A percentile compares a stretch with the other conserved stretches of the same genome.
Evolutionary conservation across 2,329 filamentous ascomycete genomes (phyloP).

Genomic region (Talaromyces pinophilus): DNA sequence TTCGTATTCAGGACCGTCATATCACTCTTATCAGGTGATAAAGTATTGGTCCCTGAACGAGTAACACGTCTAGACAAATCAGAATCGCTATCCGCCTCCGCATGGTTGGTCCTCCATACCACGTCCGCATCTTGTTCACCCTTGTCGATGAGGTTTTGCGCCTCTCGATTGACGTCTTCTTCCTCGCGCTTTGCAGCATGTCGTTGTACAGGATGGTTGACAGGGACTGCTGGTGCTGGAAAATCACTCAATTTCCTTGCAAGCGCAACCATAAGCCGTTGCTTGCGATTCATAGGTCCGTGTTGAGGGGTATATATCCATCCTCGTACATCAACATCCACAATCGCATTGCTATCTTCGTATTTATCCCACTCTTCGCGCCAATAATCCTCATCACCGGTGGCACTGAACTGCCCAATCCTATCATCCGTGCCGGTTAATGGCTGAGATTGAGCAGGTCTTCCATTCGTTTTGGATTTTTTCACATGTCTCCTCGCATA

Average conservation of each 20-base stretch:
- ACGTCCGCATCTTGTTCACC: constrained; percentile 71
- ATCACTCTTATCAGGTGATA: constrained; percentile 71
- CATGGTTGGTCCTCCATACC: constrained; percentile 64
- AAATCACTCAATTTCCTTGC: constrained; percentile 87
- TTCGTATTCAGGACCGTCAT: constrained; percentile 78
- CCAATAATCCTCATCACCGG: constrained; percentile 72
- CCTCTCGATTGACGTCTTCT: constrained; percentile 71
- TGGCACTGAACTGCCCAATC: constrained; percentile 47
- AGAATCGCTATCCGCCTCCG: constrained; percentile 29
- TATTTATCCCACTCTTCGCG: constrained; percentile 74
- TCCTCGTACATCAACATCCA: constrained; percentile 91
- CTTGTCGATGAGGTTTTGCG: constrained; percentile 70
- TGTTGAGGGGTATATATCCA: constrained; percentile 90
- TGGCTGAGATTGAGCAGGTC: constrained; percentile 30
- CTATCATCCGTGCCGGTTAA: constrained; percentile 34
- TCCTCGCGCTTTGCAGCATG: constrained; percentile 58
- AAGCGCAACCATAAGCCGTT: constrained; percentile 81
- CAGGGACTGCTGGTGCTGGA: constrained; percentile 26
- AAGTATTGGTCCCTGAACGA: constrained; percentile 50
- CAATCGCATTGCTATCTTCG: constrained; percentile 79
- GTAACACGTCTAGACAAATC: constrained; percentile 34
- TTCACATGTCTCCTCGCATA: constrained; percentile 76
- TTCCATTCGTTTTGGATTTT: constrained; percentile 44
- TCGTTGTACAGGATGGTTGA: constrained; percentile 39
- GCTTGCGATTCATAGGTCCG: constrained; percentile 82